A percentile compares a stretch with the other conserved stretches of the same genome.
Conservation (phyloP, 805 yeast species). For the Ogataea henricii region DNA sequence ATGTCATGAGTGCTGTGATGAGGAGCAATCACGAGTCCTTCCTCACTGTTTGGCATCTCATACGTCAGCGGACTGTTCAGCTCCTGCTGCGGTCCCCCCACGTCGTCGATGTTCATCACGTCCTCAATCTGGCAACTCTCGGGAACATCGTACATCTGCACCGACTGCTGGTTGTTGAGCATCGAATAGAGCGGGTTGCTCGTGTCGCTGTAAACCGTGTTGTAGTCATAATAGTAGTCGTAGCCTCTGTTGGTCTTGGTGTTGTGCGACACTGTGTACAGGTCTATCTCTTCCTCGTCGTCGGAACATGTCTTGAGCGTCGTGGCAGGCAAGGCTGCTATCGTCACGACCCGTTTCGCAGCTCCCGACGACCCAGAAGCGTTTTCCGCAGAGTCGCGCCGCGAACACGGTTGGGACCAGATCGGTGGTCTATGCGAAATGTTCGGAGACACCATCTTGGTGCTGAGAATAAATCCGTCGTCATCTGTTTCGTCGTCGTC, state of each 20-base stretch:
- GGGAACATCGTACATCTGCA: slow-evolving; percentile 40
- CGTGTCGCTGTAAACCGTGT: slow-evolving; percentile 65
- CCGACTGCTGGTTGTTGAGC: slow-evolving; percentile 25
- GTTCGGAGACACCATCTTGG: slow-evolving; percentile 19
- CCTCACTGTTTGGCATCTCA: slow-evolving; percentile 1
- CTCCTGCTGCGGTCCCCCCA: not conserved
- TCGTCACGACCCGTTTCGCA: slow-evolving; percentile 46
- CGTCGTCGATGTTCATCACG: slow-evolving; percentile 28
- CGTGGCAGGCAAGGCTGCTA: slow-evolving; percentile 84
- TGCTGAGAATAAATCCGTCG: slow-evolving; percentile 28
- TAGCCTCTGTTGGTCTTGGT: slow-evolving; percentile 72
- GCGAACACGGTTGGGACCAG: slow-evolving; percentile 19
- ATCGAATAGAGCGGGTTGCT: slow-evolving; percentile 43
- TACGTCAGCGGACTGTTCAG: slow-evolving; percentile 1
- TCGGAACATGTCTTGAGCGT: slow-evolving; percentile 73
- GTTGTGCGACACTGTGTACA: slow-evolving; percentile 66
- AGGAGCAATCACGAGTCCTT: not conserved
- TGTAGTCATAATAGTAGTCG: slow-evolving; percentile 78
- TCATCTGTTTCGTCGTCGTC: slow-evolving; percentile 30
- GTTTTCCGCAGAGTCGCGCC: slow-evolving; percentile 11
- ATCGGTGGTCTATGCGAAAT: slow-evolving; percentile 33
- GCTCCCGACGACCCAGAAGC: not conserved
- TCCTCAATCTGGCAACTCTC: slow-evolving; percentile 42
- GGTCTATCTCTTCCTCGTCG: slow-evolving; percentile 64
- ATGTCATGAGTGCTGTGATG: slow-evolving; percentile 1